Percentiles rank a stretch among this genome's conserved stretches.
phyloP scores from a whole-genome alignment of 805 yeast species.

The Yamadazyma nakazawae region DNA sequence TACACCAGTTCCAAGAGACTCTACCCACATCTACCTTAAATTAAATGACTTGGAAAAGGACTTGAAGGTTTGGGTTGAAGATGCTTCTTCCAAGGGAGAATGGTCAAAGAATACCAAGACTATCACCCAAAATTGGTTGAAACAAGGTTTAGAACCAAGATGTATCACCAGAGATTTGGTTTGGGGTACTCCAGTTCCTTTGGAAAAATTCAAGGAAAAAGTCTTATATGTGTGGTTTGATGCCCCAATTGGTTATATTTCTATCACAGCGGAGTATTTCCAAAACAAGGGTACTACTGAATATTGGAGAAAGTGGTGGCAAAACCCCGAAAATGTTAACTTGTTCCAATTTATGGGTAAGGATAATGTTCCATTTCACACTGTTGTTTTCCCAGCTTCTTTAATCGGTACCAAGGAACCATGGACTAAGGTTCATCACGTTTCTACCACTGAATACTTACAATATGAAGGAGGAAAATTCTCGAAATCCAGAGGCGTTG shows the following conservation, averaged over 20 bases:
- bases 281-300: conserved; percentile 27
- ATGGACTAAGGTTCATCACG: conserved; percentile 90
- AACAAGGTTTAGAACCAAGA: conserved; percentile 88
- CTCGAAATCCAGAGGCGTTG: conserved; percentile 95
- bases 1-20: conserved; percentile 73
- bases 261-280: conserved; percentile 89
- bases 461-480: conserved; percentile 98
- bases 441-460: conserved; percentile 92
- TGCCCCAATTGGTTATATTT: conserved; percentile 94
- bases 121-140: conserved; percentile 90
- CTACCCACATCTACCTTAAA: conserved; percentile 82
- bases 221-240: conserved; percentile 99
- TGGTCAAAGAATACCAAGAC: conserved; percentile 93
- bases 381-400: conserved; percentile 95
- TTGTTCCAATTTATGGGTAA: conserved; percentile 98
- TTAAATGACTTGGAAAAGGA: conserved; percentile 81
- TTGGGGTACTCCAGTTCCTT: conserved; percentile 99
- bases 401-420: conserved; percentile 81
- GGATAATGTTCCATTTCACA: conserved; percentile 98
- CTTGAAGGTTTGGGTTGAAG: conserved; percentile 66
- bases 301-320: conserved; percentile 93
- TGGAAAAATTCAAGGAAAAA: conserved; percentile 79
- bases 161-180: conserved; percentile 95
- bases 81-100: conserved; percentile 65
- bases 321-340: conserved; percentile 80